Base-by-base conservation (phyloP, 2,329 filamentous ascomycete genomes). In the Rhynchosporium secalis region DNA sequence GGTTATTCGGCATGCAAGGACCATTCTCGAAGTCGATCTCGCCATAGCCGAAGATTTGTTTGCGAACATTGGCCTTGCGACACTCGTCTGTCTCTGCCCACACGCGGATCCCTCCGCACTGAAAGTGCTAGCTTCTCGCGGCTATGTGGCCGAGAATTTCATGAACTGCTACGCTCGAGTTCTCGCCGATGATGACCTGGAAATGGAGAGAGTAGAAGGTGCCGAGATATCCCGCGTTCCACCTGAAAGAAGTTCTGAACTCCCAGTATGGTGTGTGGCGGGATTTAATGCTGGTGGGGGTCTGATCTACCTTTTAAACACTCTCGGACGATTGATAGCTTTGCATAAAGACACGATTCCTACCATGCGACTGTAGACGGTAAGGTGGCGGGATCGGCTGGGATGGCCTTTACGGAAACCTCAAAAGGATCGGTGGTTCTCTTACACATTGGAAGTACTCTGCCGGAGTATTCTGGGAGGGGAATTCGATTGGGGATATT, bases 401-500 rank as follows among this genome's bases (percentile, higher is more conserved):
- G 43, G 4, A 41, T 62, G 33, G 60, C 60, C 4, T 54, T 62
- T 26, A 57, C 58, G 29, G 54, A 57, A 26, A 52, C 52, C 6
- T 38, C 20, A 6, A 52, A 52, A 38, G 60, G 60, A 38, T 46
- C 54, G 29, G 60, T 62, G 9, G 58, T 49, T 20, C 58, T 55
- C 40, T 31, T 62, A 26, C 56, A 52, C 20, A 62, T 58, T 15
- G 60, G 58, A 29, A 62, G 60, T 29, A 62, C 60, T 29, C 20
- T 62, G 33, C 60, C 60, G 1, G 54, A 57, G 54, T 58, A 51
- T 47, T 36, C 54, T 26, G 54, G 49, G 31, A 46, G 54, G 40
- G 60, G 54, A n/a, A 33, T 58, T 20, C 60, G 58, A 47, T 15
- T 28, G 15, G 60, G 54, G 28, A 13, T 62, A 28, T 40, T 62